Base-by-base conservation (phyloP, 2,329 filamentous ascomycete species). In the Aulographum hederae region DNA sequence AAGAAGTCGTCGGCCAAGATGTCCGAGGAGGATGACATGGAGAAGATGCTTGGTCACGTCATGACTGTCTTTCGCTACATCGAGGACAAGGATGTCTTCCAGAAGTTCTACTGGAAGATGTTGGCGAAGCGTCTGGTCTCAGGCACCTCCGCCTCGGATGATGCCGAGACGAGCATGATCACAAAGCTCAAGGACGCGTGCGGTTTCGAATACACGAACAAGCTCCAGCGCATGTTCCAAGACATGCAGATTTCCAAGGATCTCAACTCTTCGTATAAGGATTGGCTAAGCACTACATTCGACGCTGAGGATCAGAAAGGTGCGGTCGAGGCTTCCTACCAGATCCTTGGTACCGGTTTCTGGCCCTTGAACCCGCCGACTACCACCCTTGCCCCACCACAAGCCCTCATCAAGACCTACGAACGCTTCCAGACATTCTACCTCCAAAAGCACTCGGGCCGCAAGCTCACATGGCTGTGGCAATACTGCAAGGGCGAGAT, bases 1-100 rank as follows among this genome's bases (percentile, higher is more conserved):
- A 86, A 89, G 55, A 94, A 93, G 64, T 86, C 52, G 13, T 45
- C 81, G 42, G 79, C 78, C 18, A 91, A 85, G 43, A 82, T 84
- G 44, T 81, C 84, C 11, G 89, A 95, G 49, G 89, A 98, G 49
- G 78, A 80, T 19, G 86, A 98, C 47, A 67, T 95, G 45, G 89
- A 98, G 57, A 76, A 78, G 41, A 78, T 82, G 19, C 62, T 95
- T 18, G 73, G 72, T 14, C 81, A 94, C 52, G 89, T 98, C 46
- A 98, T 98, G 89, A 94, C 86, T 2, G 82, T 98, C 34, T 98
- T 98, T 70, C 95, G 95, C 61, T 98, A 98, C 56, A 95, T 98
- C 40, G 89, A 98, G 52, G 91, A 98, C 58, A 98, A 98, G 65
- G 89, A 98, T 48, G 91, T 98, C 4, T 98, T 98, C 67, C 89